Base-by-base conservation (phyloP, 768 basidiomycete species). In the Gelatoporia subvermispora region DNA sequence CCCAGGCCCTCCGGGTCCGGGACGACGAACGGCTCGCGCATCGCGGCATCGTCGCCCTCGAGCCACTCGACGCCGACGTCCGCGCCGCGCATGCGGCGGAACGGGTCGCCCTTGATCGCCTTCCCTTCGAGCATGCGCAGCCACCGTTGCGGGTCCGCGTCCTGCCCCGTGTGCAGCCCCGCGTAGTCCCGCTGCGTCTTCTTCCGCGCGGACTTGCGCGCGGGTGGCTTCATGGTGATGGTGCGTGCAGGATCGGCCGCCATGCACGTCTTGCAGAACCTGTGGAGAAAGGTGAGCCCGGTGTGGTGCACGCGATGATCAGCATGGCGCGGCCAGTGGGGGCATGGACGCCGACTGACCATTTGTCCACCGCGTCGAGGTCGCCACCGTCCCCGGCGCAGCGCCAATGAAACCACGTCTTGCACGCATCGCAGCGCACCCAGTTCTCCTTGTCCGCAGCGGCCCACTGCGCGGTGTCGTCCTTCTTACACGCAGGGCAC, bases 1-100 rank as follows among this genome's bases (percentile, higher is more conserved):
- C 93, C 94, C 38, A 97, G 69, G 5, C 89, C 86, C 13, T 89
- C 85, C 2, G 86, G 81, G 7, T 72, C 66, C 64, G 85, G 83
- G 43, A 97, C 79, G 23, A 97, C 69, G 51, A 96, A 76, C 1
- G 93, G 93, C 54, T 93, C 91, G 41, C 66, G 78, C 82, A 91
- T 78, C 3, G 91, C 90, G 45, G 66, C 71, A 22, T 82, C 76
- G 57, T 91, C 85, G 15, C 65, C 74, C 52, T 84, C 80, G 21
- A 93, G 58, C 93, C 92, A 94, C 45, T 84, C 76, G 36, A 82
- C 54, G 8, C 75, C 75, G n/a, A 93, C 73, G 10, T 86, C 81
- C 22, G 65, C 63, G 28, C 87, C 88, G 9, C 75, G 63, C 79
- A 88, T 81, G 42, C 80, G 68, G 65, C 68, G 77, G 66, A 93